A percentile compares a stretch with the other conserved stretches of the same genome.
These are phyloP conservation scores for Colletotrichum phormii DNA, from an alignment of 2,329 filamentous ascomycete species.

Conservation along the genomic window DNA sequence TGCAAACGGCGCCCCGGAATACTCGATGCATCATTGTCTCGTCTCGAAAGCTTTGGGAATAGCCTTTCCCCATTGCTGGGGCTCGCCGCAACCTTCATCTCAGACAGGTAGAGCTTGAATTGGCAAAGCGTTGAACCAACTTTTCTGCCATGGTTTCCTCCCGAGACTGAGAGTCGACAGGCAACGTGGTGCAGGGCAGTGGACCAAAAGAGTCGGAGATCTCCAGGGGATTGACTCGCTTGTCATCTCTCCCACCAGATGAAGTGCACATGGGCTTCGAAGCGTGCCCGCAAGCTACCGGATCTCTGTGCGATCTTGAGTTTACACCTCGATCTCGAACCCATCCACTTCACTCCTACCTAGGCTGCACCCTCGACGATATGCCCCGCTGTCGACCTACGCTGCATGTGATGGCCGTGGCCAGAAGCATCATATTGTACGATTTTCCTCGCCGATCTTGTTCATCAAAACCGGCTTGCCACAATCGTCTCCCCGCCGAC, in stretches of 20 bases:
- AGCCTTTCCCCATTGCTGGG: neutral
- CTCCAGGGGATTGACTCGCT: constrained; percentile 24
- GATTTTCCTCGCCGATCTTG: neutral
- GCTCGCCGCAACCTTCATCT: neutral
- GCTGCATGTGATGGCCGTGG: constrained; percentile 18
- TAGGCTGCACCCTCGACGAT: neutral
- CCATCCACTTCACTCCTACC: constrained; percentile 2
- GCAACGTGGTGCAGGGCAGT: constrained; percentile 17
- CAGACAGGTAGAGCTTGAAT: neutral
- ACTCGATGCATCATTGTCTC: constrained; percentile 4
- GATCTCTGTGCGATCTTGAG: constrained; percentile 16
- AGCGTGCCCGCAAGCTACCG: constrained; percentile 11
- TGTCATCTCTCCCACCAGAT: neutral
- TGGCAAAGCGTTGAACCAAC: neutral
- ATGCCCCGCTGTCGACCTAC: constrained; percentile 2
- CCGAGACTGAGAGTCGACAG: neutral
- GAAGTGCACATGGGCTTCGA: constrained; percentile 2
- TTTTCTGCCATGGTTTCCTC: constrained; percentile 11
- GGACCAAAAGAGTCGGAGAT: constrained; percentile 13
- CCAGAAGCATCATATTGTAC: constrained; percentile 8
- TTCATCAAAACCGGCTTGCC: constrained; percentile 8
- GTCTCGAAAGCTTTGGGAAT: neutral
- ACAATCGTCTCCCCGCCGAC: constrained; percentile 9
- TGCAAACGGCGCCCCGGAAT: constrained; percentile 7
- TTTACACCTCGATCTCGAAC: constrained; percentile 17